Evolutionary conservation across 208 protist species (phyloP), one percentile per base, ranked within the genome.

Genomic region (Trichomonas tenax): DNA sequence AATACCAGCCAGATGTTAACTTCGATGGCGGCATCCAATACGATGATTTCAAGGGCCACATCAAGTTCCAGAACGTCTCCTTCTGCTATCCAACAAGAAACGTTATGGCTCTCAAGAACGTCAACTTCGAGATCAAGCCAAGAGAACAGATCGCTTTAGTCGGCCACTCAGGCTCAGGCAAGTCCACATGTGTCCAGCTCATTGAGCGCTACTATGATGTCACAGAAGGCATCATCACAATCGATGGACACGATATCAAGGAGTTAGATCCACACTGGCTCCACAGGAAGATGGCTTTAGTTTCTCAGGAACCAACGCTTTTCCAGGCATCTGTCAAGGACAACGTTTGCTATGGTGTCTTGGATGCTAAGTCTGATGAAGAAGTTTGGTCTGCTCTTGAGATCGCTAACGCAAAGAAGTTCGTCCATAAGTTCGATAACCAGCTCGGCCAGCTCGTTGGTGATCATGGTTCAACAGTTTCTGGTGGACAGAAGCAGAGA

Each of bases 141-240:
- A 96, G 95, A 15, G 41, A 90, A 96, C 86, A 95, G 84, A n/a
- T 17, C 48, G 97, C 97, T 26, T 95, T 97, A 15, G 96, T 97
- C 58, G 97, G 88, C 34, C 88, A 48, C 26, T 58, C 44, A 38
- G 88, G 88, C 17, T n/a, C 26, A 11, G 88, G 88, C 38, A 95
- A 95, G 58, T 95, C 88, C 21, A 95, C 88, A 34, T 48, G 41
- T 95, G 44, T 95, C 10, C 15, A 82, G 31, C 97, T 99, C 3
- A 96, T 99, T 82, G 99, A 98, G 96, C 98, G 98, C 96, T 99
- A 99, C 97, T 99, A 98, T 96, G 98, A 99, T 90, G 98, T 98
- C 26, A 97, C 15, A 58, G 46, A 95, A 95, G 88, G 88, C n/a
- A n/a, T 58, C 6, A 63, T 95, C 40, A 14, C 17, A 34, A 9